These are phyloP conservation scores for Ascoidea asiatica DNA, from an alignment of 805 yeast species.

Conservation along the genomic window DNA sequence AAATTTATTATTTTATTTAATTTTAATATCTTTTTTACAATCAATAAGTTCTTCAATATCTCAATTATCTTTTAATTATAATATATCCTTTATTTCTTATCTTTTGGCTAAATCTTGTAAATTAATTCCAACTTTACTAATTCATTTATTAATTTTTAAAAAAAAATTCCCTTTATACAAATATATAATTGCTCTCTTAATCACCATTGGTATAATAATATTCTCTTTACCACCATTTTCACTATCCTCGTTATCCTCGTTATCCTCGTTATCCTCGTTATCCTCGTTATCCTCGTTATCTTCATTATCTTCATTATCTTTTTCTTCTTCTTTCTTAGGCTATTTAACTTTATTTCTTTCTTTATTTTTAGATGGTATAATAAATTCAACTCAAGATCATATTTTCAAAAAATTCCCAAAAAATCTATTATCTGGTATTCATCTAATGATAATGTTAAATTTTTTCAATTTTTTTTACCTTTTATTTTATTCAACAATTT, in stretches of 20 bases:
- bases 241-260: too few species aligned
- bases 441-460: conserved; percentile 68
- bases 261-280: too few species aligned
- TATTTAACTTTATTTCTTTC: conserved; percentile 42
- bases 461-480: conserved; percentile 31
- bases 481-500: conserved; percentile 28
- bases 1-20: too few species aligned
- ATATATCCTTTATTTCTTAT: conserved; percentile 71
- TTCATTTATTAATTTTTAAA: conserved; percentile 60
- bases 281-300: too few species aligned
- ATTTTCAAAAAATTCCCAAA: conserved; percentile 38
- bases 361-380: conserved; percentile 77
- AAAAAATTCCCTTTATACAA: conserved; percentile 64
- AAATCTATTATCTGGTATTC: conserved; percentile 58
- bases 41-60: conserved; percentile 77
- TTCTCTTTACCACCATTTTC: conserved; percentile 42
- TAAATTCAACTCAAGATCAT: conserved; percentile 88
- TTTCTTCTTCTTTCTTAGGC: conserved; percentile 32
- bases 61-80: conserved; percentile 56
- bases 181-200: conserved; percentile 61
- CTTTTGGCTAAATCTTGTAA: conserved; percentile 89
- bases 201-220: conserved; percentile 70
- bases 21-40: conserved; percentile 57
- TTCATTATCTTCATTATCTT: conserved; percentile 16
- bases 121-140: conserved; percentile 84